phyloP scores from a whole-genome alignment of 371 early-diverging fungal species.

The Lichtheimia corymbifera region DNA sequence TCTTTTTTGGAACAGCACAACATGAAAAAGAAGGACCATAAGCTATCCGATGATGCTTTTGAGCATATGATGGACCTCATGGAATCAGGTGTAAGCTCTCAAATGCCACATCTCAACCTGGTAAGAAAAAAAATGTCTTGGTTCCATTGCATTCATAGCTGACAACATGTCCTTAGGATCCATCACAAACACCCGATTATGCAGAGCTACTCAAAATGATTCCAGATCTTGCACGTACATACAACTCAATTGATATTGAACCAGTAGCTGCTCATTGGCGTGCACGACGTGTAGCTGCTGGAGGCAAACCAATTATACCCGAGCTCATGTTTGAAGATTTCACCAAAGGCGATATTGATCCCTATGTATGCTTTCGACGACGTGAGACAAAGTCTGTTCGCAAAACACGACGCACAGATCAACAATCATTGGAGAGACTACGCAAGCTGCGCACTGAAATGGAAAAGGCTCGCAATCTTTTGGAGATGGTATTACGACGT shows the following conservation, averaged over 20 bases:
- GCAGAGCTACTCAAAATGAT: conserved; percentile 1
- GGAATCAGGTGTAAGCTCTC: conserved; percentile 59
- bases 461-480: conserved; percentile 70
- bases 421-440: conserved; percentile 81
- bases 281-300: conserved; percentile 41
- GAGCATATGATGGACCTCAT: conserved; percentile 80
- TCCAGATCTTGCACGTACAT: not conserved
- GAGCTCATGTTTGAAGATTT: conserved; percentile 61
- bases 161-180: conserved; percentile 26
- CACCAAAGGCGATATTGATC: conserved; percentile 75
- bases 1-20: conserved; percentile 68
- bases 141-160: no score
- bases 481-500: conserved; percentile 81
- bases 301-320: conserved; percentile 65
- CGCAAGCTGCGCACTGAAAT: conserved; percentile 82
- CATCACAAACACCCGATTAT: conserved; percentile 36
- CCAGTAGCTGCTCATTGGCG: conserved; percentile 48
- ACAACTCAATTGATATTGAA: not conserved
- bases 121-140: conserved; percentile 22
- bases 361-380: conserved; percentile 96
- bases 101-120: conserved; percentile 49
- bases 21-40: conserved; percentile 25
- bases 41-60: conserved; percentile 69
- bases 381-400: conserved; percentile 88
- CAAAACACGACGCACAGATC: conserved; percentile 90